These are phyloP conservation scores for Coemansia sp. DNA, from an alignment of 192 early-diverging fungal species.

Conservation along the genomic window DNA sequence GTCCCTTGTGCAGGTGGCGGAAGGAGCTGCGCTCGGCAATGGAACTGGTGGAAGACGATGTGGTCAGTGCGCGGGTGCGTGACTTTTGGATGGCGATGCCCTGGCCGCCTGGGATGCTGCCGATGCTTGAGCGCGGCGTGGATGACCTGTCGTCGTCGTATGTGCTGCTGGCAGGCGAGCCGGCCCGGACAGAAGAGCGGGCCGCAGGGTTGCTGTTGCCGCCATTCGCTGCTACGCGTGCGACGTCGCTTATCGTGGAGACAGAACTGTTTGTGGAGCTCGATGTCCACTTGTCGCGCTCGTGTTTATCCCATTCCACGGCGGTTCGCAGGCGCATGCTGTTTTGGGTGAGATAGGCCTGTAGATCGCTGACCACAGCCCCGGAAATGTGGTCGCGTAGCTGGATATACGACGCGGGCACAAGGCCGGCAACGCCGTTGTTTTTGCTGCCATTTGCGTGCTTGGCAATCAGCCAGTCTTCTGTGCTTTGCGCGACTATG, in stretches of 20 bases:
- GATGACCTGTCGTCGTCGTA: constrained; percentile 33
- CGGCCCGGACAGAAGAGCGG: background rate
- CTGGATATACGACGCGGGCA: constrained; percentile 75
- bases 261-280: constrained; percentile 41
- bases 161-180: constrained; percentile 24
- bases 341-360: constrained; percentile 54
- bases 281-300: constrained; percentile 52
- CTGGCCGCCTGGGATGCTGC: constrained; percentile 14
- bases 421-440: constrained; percentile 59
- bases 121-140: constrained; percentile 31
- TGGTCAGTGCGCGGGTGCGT: constrained; percentile 43
- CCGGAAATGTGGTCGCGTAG: constrained; percentile 70
- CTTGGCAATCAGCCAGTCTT: constrained; percentile 79
- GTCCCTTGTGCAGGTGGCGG: constrained; percentile 41
- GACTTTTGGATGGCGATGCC: constrained; percentile 13
- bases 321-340: constrained; percentile 51
- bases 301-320: constrained; percentile 58
- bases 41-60: constrained; percentile 49
- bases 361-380: constrained; percentile 61
- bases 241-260: constrained; percentile 28
- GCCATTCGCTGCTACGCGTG: constrained; percentile 1
- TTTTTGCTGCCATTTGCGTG: constrained; percentile 62
- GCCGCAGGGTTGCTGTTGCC: constrained; percentile 6
- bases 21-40: constrained; percentile 52
- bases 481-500: constrained; percentile 75